These are phyloP conservation scores for Metschnikowia kunwiensis DNA, from an alignment of 805 yeast species.

Conservation along the genomic window DNA sequence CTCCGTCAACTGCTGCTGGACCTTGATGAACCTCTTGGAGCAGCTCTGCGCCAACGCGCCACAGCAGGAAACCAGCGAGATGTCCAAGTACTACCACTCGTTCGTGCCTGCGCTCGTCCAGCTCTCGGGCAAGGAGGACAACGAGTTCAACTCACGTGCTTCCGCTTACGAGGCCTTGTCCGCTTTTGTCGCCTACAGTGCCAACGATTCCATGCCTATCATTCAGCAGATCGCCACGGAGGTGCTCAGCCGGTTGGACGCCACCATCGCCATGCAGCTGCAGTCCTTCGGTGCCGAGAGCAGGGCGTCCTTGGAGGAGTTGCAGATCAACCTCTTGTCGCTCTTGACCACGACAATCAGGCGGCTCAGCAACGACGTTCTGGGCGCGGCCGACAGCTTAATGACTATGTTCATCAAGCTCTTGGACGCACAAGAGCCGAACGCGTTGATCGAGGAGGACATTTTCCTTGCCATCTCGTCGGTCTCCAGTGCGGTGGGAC, in stretches of 20 bases:
- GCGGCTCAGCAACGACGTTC: slow-evolving; percentile 66
- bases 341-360: slow-evolving; percentile 80
- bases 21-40: slow-evolving; percentile 86
- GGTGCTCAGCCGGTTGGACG: slow-evolving; percentile 67
- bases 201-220: slow-evolving; percentile 63
- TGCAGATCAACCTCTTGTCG: slow-evolving; percentile 78
- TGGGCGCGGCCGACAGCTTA: slow-evolving; percentile 70
- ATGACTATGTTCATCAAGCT: slow-evolving; percentile 81
- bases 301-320: slow-evolving; percentile 75
- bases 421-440: slow-evolving; percentile 55
- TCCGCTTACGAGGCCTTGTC: slow-evolving; percentile 96
- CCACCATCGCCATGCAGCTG: slow-evolving; percentile 54
- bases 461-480: slow-evolving; percentile 89
- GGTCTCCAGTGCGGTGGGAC: slow-evolving; percentile 76
- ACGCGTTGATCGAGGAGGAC: slow-evolving; percentile 89
- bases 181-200: slow-evolving; percentile 71
- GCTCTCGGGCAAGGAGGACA: slow-evolving; percentile 70
- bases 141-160: slow-evolving; percentile 84
- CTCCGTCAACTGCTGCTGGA: slow-evolving; percentile 97
- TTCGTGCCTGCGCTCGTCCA: slow-evolving; percentile 68
- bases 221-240: slow-evolving; percentile 74
- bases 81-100: slow-evolving; percentile 70
- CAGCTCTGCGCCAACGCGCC: slow-evolving; percentile 62
- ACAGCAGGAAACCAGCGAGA: slow-evolving; percentile 49
- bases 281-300: slow-evolving; percentile 68